Evolutionary conservation across 768 basidiomycete species (phyloP), one percentile per base, ranked within the genome.

Genomic region (Phlebiopsis gigantea): DNA sequence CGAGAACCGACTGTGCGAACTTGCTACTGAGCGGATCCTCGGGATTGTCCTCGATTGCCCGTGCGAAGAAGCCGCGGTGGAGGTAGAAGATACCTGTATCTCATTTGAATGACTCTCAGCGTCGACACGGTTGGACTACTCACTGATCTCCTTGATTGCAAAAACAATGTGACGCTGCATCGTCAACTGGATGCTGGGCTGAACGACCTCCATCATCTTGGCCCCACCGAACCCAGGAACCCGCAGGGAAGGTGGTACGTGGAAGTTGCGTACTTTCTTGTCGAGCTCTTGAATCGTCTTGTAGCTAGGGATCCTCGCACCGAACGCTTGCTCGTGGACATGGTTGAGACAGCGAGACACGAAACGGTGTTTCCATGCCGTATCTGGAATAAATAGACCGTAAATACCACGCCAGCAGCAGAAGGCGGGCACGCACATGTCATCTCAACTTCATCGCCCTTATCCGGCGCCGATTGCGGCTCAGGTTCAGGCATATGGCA

Each of bases 31-130:
- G 80, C 4, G 85, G 84, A 66, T 88, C 85, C 6, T 68, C 70
- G 0, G 83, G 80, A 55, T 68, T 77, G 58, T 86, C 85, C 62
- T 84, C 83, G 55, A 88, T 67, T 0, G 85, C 85, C 56, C 82
- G 80, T 1, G 84, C 85, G 64, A 88, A 88, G 73, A 84, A 88
- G 5, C 84, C 85, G 47, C 86, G 78, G 68, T 88, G 85, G 77
- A 88, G 83, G 62, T 87, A 87, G 63, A 88, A 85, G 26, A 87
- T 68, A 12, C 81, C 85, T 86, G 59, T 24, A 9, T 0, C 5
- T 31, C 12, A 19, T 22, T 19, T 50, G 4, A 47, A 28, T 24
- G 12, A 43, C 34, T 17, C 39, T 21, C n/a, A 46, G 25, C 21
- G 8, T 12, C 28, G 9, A 48, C 17, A 39, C 12, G 3, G 29